phyloP scores from a whole-genome alignment of 2,329 filamentous ascomycete genomes.

The Arthroderma sp. region DNA sequence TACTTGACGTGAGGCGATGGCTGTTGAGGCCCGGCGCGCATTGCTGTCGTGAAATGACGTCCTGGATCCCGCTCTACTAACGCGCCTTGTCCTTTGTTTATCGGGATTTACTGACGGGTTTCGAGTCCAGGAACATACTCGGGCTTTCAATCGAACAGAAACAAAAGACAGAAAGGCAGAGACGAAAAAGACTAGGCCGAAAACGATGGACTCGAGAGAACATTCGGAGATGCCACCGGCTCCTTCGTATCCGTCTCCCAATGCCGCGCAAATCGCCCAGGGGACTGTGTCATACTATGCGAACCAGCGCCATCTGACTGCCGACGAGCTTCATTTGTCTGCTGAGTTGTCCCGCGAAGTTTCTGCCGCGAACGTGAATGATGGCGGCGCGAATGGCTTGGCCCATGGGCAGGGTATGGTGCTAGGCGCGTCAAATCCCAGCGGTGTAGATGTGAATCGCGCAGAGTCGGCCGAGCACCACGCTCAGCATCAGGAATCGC shows the following conservation, averaged over 20 bases:
- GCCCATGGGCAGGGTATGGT: constrained; percentile 30
- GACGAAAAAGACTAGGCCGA: background rate
- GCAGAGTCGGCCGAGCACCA: constrained; percentile 22
- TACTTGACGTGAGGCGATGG: too few species aligned
- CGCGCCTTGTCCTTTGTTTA: too few species aligned
- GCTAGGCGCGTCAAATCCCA: constrained; percentile 24
- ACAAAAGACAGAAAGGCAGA: background rate
- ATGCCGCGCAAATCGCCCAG: constrained; percentile 31
- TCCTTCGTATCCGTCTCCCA: constrained; percentile 32
- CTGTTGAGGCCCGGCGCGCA: too few species aligned
- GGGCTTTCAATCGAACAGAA: background rate
- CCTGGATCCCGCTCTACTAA: too few species aligned
- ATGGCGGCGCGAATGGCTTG: constrained; percentile 25
- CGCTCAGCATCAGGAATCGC: constrained; percentile 3
- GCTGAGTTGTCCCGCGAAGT: constrained; percentile 36
- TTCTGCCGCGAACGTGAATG: constrained; percentile 31
- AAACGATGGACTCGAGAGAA: constrained; percentile 29
- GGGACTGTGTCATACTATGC: constrained; percentile 31
- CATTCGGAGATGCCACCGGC: constrained; percentile 31
- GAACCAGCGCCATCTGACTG: constrained; percentile 29
- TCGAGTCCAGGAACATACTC: too few species aligned
- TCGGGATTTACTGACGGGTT: too few species aligned
- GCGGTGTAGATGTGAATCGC: constrained; percentile 24
- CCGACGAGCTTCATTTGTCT: constrained; percentile 34
- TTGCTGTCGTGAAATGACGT: too few species aligned